phyloP scores from a whole-genome alignment of 768 basidiomycete species.

The Boletus insuetus region DNA sequence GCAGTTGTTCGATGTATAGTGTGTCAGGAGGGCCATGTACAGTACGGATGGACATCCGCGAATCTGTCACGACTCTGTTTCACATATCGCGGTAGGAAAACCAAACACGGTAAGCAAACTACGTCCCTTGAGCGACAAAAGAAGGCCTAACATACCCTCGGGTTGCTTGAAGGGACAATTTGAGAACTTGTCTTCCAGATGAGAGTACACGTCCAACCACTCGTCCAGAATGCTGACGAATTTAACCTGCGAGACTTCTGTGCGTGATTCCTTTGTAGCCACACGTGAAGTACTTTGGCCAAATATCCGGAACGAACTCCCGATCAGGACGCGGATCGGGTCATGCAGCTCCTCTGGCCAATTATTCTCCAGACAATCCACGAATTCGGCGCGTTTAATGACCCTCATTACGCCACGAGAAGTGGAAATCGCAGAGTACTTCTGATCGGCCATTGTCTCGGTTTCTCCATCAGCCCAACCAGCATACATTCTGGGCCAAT shows the following conservation, averaged over 20 bases:
- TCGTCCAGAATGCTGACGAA: neutral
- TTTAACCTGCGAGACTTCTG: neutral
- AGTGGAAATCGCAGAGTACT: neutral
- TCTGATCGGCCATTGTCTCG: rapidly evolving
- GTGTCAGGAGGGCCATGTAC: too few relatives aligned
- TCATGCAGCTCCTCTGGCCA: neutral
- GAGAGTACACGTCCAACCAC: neutral
- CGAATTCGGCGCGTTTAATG: neutral
- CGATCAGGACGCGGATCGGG: neutral
- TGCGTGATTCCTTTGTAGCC: neutral
- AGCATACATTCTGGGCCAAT: neutral
- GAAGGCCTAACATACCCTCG: too few relatives aligned
- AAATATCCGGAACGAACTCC: neutral
- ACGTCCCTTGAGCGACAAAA: too few relatives aligned
- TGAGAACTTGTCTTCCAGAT: neutral
- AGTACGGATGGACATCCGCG: too few relatives aligned
- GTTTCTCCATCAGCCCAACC: neutral
- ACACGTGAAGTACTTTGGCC: neutral
- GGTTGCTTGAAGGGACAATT: neutral
- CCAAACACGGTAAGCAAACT: too few relatives aligned
- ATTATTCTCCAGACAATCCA: neutral
- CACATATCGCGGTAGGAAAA: too few relatives aligned
- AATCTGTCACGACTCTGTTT: too few relatives aligned
- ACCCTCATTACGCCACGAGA: neutral
- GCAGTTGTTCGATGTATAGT: too few relatives aligned